Base-by-base conservation (phyloP, 2,329 filamentous ascomycete genomes). In the Diaporthe ilicicola region DNA sequence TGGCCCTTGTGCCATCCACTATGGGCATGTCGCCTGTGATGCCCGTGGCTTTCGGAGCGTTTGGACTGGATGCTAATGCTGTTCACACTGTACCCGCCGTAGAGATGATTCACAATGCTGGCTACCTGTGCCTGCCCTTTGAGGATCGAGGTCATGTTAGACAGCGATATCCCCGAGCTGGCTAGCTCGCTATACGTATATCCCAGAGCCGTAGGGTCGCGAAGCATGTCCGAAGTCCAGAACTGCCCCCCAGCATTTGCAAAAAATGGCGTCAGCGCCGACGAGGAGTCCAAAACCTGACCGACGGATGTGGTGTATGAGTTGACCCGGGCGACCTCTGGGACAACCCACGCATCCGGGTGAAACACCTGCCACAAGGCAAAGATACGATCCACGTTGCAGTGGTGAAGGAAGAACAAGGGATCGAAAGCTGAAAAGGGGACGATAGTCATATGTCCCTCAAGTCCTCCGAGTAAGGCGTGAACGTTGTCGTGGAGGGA, bases 391-490 rank as follows among this genome's bases (percentile, higher is more conserved):
- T 97, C 94, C 9, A 94, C 87, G 80, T 93, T 94, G 73, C 85
- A 83, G 76, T 95, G 93, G 76, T 95, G 93, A 10, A 95, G 81
- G 81, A 92, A 93, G 80, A 95, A 95, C 15, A 93, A 82, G 0
- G 93, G 93, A 77, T 97, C 94, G 77, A 94, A 97, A 0, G 92
- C 88, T 1, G 93, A 92, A 75, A 92, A 92, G 22, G 90, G 89
- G 39, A 91, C 89, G 79, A 89, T 92, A 51, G 87, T 89, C 88
- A 93, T 92, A 75, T 94, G 92, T 1, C 92, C 91, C 44, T 86
- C 85, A 71, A 81, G 79, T 67, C 87, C 82, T 81, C 88, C 92
- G 4, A 87, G 84, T 61, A 87, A 84, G 39, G 86, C 86, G 74
- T 92, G 90, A 48, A 92, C 84, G 13, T 86, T 84, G 76, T 92